Evolutionary conservation across 495 filamentous ascomycete species (phyloP).

Genomic region (Xylona heveae): DNA sequence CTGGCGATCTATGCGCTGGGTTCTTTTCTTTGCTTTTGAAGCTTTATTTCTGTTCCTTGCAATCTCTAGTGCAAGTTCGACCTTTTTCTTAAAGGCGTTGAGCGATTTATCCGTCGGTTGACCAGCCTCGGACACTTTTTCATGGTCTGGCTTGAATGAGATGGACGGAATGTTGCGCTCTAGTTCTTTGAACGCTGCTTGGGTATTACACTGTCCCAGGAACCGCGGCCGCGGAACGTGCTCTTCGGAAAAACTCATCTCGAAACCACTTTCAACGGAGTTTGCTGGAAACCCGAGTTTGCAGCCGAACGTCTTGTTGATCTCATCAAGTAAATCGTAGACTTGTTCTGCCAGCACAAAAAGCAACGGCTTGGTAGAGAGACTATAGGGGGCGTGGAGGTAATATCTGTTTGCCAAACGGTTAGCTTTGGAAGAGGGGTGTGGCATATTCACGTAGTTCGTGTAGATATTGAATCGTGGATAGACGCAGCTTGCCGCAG

Average conservation of each 20-base stretch:
- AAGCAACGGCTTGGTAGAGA: constrained; percentile 27
- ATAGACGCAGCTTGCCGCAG: too few species aligned
- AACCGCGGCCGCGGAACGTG: constrained; percentile 39
- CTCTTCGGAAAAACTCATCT: constrained; percentile 30
- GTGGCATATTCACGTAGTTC: too few species aligned
- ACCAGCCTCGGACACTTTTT: constrained; percentile 6
- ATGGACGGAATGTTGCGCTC: constrained; percentile 9
- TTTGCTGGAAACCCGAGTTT: constrained; percentile 28
- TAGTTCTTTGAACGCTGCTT: constrained; percentile 15
- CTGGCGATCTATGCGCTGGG: constrained; percentile 2
- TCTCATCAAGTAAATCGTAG: constrained; percentile 29
- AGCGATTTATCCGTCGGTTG: constrained; percentile 2
- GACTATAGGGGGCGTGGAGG: constrained; percentile 26
- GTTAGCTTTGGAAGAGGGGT: not conserved
- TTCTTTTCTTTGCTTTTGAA: constrained; percentile 4
- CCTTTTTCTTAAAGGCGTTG: constrained; percentile 2
- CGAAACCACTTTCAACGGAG: constrained; percentile 23
- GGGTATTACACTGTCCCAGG: constrained; percentile 29
- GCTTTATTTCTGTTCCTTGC: constrained; percentile 2
- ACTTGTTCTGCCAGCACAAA: constrained; percentile 45
- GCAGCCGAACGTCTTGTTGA: constrained; percentile 29
- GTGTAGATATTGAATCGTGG: too few species aligned
- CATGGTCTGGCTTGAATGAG: constrained; percentile 8
- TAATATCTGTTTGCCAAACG: constrained; percentile 34
- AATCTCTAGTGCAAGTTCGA: constrained; percentile 2